Percentiles rank a stretch among this genome's conserved stretches.
These are phyloP conservation scores for Wickerhamiella australiensis DNA, from an alignment of 805 yeast genomes.

Conservation along the genomic window DNA sequence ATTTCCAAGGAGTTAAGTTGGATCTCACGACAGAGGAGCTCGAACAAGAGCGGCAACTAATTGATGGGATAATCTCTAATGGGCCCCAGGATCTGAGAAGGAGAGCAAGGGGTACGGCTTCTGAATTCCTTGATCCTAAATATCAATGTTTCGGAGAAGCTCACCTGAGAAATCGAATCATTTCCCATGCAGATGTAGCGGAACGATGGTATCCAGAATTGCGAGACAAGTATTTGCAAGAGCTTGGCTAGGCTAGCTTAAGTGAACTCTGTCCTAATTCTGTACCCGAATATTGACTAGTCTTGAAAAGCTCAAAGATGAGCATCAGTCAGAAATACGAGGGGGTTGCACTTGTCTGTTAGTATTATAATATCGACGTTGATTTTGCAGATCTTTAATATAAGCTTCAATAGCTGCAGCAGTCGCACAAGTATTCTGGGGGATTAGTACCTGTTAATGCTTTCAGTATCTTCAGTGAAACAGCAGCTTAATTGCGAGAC, in stretches of 20 bases:
- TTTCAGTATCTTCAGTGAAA: too few relatives aligned
- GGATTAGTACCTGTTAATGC: too few relatives aligned
- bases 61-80: constrained; percentile 25
- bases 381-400: too few relatives aligned
- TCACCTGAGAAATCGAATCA: constrained; percentile 32
- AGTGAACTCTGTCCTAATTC: background rate
- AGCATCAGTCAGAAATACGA: too few relatives aligned
- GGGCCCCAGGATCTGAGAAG: constrained; percentile 21
- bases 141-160: constrained; percentile 32
- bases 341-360: too few relatives aligned
- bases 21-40: constrained; percentile 25
- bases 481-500: too few relatives aligned
- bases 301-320: background rate
- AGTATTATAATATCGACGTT: too few relatives aligned
- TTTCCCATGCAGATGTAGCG: constrained; percentile 33
- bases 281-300: too few relatives aligned
- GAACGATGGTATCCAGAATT: constrained; percentile 32
- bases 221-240: constrained; percentile 20
- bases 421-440: too few relatives aligned
- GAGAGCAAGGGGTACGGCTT: constrained; percentile 24
- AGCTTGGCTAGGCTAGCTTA: background rate
- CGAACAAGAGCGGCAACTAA: constrained; percentile 19
- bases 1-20: constrained; percentile 27
- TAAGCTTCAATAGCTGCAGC: too few relatives aligned
- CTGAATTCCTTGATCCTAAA: constrained; percentile 26